Conservation (phyloP, 805 yeast genomes). For the Barnettozyma siamensis region DNA sequence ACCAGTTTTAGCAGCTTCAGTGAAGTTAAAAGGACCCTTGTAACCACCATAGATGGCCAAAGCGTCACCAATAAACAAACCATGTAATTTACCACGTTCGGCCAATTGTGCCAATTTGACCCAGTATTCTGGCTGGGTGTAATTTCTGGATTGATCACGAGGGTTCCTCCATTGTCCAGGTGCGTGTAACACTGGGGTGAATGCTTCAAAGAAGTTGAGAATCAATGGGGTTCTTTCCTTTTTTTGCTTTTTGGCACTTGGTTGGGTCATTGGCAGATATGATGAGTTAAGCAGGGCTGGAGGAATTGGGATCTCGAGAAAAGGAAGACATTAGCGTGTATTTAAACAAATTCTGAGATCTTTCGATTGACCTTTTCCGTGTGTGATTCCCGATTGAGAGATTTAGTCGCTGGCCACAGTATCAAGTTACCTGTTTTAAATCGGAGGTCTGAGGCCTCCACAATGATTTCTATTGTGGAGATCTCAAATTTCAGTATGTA, state of each 20-base stretch:
- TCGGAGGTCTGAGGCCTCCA: no score
- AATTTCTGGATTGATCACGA: slow-evolving; percentile 21
- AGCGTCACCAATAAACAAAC: slow-evolving; percentile 36
- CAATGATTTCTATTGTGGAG: no score
- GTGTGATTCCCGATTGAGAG: background rate
- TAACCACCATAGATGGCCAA: slow-evolving; percentile 37
- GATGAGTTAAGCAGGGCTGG: no score
- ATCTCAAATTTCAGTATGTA: no score
- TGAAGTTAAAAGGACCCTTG: slow-evolving; percentile 34
- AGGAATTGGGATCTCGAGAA: no score
- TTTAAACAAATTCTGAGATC: no score
- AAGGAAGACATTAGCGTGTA: no score
- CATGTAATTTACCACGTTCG: slow-evolving; percentile 36
- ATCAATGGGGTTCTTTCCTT: slow-evolving; percentile 12
- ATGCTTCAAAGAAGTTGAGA: slow-evolving; percentile 22
- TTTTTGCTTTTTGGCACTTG: background rate
- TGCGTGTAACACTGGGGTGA: slow-evolving; percentile 23
- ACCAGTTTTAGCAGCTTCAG: slow-evolving; percentile 31
- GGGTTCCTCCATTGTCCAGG: slow-evolving; percentile 27
- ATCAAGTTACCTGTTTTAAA: background rate
- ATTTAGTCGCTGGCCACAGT: background rate
- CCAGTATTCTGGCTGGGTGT: slow-evolving; percentile 32
- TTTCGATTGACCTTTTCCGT: no score
- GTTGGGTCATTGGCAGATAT: background rate
- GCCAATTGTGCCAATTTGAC: slow-evolving; percentile 33